Conservation (phyloP, 305 asterid genomes). For the Vinca major region DNA sequence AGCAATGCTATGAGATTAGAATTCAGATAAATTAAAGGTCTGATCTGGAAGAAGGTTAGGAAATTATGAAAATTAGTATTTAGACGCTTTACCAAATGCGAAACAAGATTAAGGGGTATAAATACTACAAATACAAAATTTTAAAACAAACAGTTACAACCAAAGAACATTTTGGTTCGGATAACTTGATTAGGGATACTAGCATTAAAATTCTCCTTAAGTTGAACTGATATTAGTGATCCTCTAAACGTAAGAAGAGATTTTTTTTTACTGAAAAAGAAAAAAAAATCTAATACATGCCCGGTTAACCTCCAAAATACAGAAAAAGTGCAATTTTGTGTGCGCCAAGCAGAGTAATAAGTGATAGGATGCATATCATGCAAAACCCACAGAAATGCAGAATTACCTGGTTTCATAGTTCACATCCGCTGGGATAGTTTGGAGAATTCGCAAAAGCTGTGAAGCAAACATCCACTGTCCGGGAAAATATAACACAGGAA, state of each 20-base stretch:
- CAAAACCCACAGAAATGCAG: conserved; percentile 3
- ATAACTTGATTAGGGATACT: not conserved
- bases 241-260: not conserved
- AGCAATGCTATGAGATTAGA: conserved; percentile 3
- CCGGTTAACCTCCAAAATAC: not conserved
- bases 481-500: conserved; percentile 6
- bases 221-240: not conserved
- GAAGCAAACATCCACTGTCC: conserved; percentile 31
- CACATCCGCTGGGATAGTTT: conserved; percentile 19
- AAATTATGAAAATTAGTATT: not conserved
- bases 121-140: not conserved
- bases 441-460: conserved; percentile 28
- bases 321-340: not conserved
- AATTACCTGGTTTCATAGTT: conserved; percentile 28
- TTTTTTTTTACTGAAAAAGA: too few relatives aligned
- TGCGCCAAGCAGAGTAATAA: too few relatives aligned
- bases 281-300: not conserved
- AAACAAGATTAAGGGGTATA: not conserved
- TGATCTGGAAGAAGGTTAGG: not conserved
- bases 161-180: conserved; percentile 1
- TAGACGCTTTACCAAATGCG: not conserved
- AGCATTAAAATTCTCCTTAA: not conserved
- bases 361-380: not conserved
- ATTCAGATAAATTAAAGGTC: not conserved
- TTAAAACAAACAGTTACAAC: not conserved